Conservation (phyloP, 2,329 filamentous ascomycete genomes). For the Stagonosporopsis chrysanthemi region DNA sequence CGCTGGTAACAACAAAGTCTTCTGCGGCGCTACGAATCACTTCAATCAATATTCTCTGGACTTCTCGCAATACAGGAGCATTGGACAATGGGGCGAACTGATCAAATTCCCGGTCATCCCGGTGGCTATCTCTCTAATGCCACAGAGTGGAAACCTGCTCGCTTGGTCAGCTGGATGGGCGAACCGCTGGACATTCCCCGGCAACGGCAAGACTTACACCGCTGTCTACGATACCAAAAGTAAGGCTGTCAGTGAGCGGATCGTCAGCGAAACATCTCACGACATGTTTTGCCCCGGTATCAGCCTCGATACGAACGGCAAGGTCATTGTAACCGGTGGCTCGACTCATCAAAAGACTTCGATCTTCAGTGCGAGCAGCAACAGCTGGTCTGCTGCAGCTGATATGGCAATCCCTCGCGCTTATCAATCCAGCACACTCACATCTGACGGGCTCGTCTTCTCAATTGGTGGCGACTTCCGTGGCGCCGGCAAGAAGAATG, state of each 20-base stretch:
- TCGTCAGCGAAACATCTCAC: conserved; percentile 55
- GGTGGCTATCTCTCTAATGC: not conserved
- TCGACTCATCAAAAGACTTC: conserved; percentile 58
- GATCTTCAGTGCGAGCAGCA: conserved; percentile 48
- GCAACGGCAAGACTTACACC: conserved; percentile 33
- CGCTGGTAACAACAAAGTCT: not conserved
- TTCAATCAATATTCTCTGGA: not conserved
- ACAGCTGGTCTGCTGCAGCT: conserved; percentile 58
- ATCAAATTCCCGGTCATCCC: not conserved
- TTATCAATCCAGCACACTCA: conserved; percentile 61
- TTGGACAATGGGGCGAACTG: not conserved
- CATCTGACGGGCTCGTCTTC: conserved; percentile 64
- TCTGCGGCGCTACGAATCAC: not conserved
- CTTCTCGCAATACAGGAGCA: not conserved
- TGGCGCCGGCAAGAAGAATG: conserved; percentile 60
- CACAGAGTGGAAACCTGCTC: not conserved
- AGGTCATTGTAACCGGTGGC: conserved; percentile 64
- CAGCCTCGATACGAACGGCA: conserved; percentile 56
- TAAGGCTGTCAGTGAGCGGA: conserved; percentile 29
- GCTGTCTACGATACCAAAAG: conserved; percentile 43
- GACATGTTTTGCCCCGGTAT: conserved; percentile 68
- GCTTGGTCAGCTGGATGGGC: not conserved
- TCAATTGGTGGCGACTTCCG: conserved; percentile 65
- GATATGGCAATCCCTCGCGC: conserved; percentile 66
- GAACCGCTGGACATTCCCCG: not conserved